Percentiles rank a stretch among this genome's conserved stretches.
Conservation (phyloP, 345 rosid species). For the Brassica juncea region DNA sequence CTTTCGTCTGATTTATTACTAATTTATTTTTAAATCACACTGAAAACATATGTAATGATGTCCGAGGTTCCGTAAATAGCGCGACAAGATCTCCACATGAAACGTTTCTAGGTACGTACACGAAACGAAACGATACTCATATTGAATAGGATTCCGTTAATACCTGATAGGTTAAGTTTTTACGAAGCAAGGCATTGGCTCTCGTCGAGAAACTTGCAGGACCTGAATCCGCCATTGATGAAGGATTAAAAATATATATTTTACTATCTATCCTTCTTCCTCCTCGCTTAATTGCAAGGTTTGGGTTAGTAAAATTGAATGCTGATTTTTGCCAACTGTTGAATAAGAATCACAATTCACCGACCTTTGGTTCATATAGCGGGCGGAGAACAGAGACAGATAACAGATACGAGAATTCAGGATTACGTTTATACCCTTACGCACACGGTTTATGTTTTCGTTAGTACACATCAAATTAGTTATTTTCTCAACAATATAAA, state of each 20-base stretch:
- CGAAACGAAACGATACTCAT: constrained; percentile 1
- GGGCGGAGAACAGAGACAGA: not conserved
- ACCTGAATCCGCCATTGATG: not conserved
- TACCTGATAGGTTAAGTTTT: not conserved
- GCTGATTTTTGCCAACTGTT: not conserved
- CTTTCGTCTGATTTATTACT: not conserved
- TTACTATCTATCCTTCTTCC: not conserved
- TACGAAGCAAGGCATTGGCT: not conserved
- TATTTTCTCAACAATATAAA: not conserved
- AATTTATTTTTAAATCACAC: not conserved
- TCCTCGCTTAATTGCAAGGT: not conserved
- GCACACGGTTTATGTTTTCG: not conserved
- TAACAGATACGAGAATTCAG: not conserved
- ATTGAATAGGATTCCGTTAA: not conserved
- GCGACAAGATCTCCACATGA: not conserved
- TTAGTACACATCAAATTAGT: not conserved
- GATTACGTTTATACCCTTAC: not conserved
- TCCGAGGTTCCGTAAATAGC: not conserved
- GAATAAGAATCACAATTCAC: not conserved
- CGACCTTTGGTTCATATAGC: not conserved
- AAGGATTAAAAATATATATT: not conserved
- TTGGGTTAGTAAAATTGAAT: not conserved
- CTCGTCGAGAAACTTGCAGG: not conserved
- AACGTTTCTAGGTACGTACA: not conserved
- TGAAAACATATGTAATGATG: not conserved